A percentile compares a stretch with the other conserved stretches of the same genome.
phyloP scores from a whole-genome alignment of 169 alveolate species.

The Cystoisospora suis region DNA sequence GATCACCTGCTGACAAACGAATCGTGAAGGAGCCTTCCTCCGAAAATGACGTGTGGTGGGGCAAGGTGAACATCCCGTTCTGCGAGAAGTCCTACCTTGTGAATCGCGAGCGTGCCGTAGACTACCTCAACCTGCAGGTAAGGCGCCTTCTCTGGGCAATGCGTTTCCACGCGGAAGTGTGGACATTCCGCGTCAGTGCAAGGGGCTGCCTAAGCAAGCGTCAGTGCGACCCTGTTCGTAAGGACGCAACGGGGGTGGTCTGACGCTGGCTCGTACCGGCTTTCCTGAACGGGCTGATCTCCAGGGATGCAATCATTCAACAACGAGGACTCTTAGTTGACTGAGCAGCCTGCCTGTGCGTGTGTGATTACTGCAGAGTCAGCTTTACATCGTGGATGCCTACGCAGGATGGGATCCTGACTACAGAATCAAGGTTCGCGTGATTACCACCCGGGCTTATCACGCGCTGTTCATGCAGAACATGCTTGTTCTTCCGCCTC shows the following conservation, averaged over 20 bases:
- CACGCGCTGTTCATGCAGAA: slow-evolving; percentile 97
- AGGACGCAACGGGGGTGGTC: too few relatives aligned
- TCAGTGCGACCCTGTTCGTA: too few relatives aligned
- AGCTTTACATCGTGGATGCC: slow-evolving; percentile 93
- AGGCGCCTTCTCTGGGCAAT: too few relatives aligned
- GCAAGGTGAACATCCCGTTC: slow-evolving; percentile 92
- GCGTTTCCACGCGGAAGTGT: too few relatives aligned
- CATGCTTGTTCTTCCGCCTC: slow-evolving; percentile 91
- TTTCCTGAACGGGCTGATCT: too few relatives aligned
- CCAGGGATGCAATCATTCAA: too few relatives aligned
- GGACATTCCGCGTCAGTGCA: too few relatives aligned
- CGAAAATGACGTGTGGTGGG: slow-evolving; percentile 94
- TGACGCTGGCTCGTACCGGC: too few relatives aligned
- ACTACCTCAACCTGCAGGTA: slow-evolving; percentile 85
- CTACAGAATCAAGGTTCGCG: slow-evolving; percentile 87
- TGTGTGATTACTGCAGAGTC: slow-evolving; percentile 68
- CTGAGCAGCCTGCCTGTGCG: neutral
- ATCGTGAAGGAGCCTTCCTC: slow-evolving; percentile 86
- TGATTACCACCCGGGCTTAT: slow-evolving; percentile 92
- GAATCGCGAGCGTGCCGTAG: slow-evolving; percentile 92
- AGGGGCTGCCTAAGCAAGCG: too few relatives aligned
- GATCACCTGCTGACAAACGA: slow-evolving; percentile 93
- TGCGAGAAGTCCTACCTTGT: slow-evolving; percentile 84
- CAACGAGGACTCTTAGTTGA: neutral
- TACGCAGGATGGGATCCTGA: slow-evolving; percentile 97